phyloP scores from a whole-genome alignment of 140 eudicot species.

The Erigeron philadelphicus region DNA sequence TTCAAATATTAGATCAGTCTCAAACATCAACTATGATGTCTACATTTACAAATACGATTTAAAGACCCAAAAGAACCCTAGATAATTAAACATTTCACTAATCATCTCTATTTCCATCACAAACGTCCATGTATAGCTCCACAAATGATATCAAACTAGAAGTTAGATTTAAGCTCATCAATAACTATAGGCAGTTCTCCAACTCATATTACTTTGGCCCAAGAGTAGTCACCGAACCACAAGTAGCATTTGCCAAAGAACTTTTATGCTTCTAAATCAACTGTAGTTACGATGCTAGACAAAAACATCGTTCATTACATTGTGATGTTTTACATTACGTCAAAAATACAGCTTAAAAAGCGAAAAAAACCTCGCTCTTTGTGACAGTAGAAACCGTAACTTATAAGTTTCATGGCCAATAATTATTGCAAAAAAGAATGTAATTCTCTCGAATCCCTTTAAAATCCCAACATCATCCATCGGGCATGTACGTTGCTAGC shows the following conservation, averaged over 20 bases:
- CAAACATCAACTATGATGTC: too few species aligned
- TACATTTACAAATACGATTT: too few species aligned
- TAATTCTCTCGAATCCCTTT: conserved; percentile 16
- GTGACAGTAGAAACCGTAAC: background rate
- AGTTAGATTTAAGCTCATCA: too few species aligned
- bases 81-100: too few species aligned
- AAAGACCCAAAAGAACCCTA: too few species aligned
- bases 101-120: too few species aligned
- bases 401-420: conserved; percentile 30
- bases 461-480: conserved; percentile 23
- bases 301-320: conserved; percentile 21
- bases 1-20: too few species aligned
- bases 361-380: conserved; percentile 16
- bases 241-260: background rate
- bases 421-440: conserved; percentile 34
- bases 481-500: background rate
- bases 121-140: too few species aligned
- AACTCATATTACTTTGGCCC: background rate
- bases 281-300: background rate
- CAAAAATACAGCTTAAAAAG: conserved; percentile 28
- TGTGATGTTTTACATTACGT: conserved; percentile 30
- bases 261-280: background rate
- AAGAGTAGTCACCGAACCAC: background rate
- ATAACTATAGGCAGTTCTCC: too few species aligned
- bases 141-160: too few species aligned